A percentile compares a stretch with the other conserved stretches of the same genome.
These are phyloP conservation scores for Funneliformis mosseae DNA, from an alignment of 192 early-diverging fungal genomes.

Conservation along the genomic window DNA sequence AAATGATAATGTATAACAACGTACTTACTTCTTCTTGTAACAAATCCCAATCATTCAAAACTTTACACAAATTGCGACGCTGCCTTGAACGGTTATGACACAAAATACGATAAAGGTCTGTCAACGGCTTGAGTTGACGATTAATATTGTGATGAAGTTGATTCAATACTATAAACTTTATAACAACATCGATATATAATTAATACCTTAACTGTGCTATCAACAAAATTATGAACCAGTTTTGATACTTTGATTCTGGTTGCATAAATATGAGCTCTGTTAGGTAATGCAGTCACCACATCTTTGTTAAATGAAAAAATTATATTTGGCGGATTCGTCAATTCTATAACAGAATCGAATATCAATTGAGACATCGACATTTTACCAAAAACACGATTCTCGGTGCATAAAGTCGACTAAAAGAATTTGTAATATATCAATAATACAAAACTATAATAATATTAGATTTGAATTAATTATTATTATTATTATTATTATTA, in stretches of 20 bases:
- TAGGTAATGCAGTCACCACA: background rate
- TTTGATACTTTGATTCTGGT: background rate
- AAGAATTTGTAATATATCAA: background rate
- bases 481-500: constrained; percentile 21
- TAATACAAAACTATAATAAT: background rate
- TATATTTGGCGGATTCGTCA: constrained; percentile 27
- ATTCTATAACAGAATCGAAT: constrained; percentile 32
- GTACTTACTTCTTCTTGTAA: constrained; percentile 54
- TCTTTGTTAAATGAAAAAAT: constrained; percentile 29
- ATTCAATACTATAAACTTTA: background rate
- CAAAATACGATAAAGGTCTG: constrained; percentile 53
- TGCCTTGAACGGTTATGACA: constrained; percentile 67
- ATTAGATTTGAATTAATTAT: background rate
- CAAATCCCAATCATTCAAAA: constrained; percentile 59
- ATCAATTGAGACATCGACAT: constrained; percentile 29
- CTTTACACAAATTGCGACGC: constrained; percentile 58
- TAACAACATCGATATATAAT: background rate
- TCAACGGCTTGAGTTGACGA: constrained; percentile 50
- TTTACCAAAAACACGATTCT: constrained; percentile 31
- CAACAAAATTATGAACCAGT: constrained; percentile 23
- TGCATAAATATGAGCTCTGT: background rate
- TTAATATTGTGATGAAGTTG: constrained; percentile 18
- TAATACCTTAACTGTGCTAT: constrained; percentile 21
- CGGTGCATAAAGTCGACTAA: constrained; percentile 29
- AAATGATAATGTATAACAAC: background rate